A percentile compares a stretch with the other conserved stretches of the same genome.
These are phyloP conservation scores for Leccinum obscurum DNA, from an alignment of 768 basidiomycete species.

Conservation along the genomic window DNA sequence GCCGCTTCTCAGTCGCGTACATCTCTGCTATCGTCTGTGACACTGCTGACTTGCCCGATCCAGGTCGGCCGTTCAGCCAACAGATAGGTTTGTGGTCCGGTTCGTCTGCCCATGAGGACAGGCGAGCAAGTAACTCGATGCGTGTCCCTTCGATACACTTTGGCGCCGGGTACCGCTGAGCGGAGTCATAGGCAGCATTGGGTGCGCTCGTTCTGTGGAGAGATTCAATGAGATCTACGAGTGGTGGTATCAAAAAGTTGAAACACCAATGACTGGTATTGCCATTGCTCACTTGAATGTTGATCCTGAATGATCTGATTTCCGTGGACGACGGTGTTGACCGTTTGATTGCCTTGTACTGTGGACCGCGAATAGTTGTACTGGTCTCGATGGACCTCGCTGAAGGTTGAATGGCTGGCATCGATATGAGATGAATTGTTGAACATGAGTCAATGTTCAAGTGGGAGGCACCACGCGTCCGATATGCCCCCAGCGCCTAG, in stretches of 20 bases:
- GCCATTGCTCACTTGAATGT: slow-evolving; percentile 3
- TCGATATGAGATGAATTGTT: no score
- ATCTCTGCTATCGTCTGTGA: slow-evolving; percentile 34
- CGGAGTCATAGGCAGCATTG: slow-evolving; percentile 17
- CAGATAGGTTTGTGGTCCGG: slow-evolving; percentile 12
- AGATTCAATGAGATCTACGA: slow-evolving; percentile 13
- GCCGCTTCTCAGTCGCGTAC: slow-evolving; percentile 17
- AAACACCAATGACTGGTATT: background rate
- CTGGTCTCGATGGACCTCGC: no score
- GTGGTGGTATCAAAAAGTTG: background rate
- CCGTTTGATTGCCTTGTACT: no score
- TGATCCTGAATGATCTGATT: no score
- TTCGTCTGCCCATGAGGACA: slow-evolving; percentile 17
- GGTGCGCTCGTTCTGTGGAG: slow-evolving; percentile 19
- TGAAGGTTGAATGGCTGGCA: no score
- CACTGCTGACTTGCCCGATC: slow-evolving; percentile 3
- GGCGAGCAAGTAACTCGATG: slow-evolving; percentile 16
- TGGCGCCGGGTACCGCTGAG: slow-evolving; percentile 16
- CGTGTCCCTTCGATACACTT: slow-evolving; percentile 27
- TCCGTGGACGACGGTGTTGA: no score
- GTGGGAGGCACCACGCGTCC: no score
- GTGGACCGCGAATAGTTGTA: no score
- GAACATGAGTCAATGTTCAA: no score
- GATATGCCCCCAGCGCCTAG: no score
- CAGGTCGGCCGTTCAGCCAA: slow-evolving; percentile 15